phyloP scores from a whole-genome alignment of 2,329 filamentous ascomycete genomes.

The Cryphonectria carpinicola region DNA sequence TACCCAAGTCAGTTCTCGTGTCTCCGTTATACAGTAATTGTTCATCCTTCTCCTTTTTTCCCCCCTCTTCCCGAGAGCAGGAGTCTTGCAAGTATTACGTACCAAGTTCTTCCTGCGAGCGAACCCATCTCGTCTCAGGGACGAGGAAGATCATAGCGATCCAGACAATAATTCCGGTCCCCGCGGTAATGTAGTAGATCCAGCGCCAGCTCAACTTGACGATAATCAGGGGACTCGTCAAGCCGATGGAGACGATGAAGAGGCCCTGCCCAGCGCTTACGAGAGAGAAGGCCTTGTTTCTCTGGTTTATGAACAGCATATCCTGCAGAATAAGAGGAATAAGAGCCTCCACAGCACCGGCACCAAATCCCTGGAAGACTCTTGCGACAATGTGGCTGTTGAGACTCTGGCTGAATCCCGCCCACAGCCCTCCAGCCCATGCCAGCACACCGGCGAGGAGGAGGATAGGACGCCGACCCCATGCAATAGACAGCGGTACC shows the following conservation, averaged over 20 bases:
- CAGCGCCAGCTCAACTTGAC: conserved; percentile 32
- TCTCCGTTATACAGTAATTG: not conserved
- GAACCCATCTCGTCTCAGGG: conserved; percentile 32
- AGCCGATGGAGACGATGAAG: conserved; percentile 29
- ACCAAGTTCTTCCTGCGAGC: conserved; percentile 33
- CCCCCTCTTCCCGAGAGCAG: no score
- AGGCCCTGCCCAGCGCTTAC: conserved; percentile 32
- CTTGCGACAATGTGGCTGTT: conserved; percentile 32
- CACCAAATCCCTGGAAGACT: conserved; percentile 33
- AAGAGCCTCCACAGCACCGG: conserved; percentile 34
- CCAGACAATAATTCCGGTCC: conserved; percentile 30
- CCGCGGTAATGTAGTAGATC: conserved; percentile 33
- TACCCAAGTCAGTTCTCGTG: not conserved
- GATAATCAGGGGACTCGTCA: conserved; percentile 30
- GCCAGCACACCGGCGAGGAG: conserved; percentile 31
- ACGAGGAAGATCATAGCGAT: conserved; percentile 32
- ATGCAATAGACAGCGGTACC: conserved; percentile 33
- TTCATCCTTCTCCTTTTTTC: not conserved
- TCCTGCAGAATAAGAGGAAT: conserved; percentile 35
- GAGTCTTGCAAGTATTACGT: not conserved
- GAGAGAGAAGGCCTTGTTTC: conserved; percentile 33
- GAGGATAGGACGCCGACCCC: conserved; percentile 33
- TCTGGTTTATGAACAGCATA: conserved; percentile 34
- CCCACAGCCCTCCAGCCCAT: conserved; percentile 34
- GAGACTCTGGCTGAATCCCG: conserved; percentile 31